Conservation (phyloP, 2,329 filamentous ascomycete genomes). For the Aspergillus pseudotamarii region DNA sequence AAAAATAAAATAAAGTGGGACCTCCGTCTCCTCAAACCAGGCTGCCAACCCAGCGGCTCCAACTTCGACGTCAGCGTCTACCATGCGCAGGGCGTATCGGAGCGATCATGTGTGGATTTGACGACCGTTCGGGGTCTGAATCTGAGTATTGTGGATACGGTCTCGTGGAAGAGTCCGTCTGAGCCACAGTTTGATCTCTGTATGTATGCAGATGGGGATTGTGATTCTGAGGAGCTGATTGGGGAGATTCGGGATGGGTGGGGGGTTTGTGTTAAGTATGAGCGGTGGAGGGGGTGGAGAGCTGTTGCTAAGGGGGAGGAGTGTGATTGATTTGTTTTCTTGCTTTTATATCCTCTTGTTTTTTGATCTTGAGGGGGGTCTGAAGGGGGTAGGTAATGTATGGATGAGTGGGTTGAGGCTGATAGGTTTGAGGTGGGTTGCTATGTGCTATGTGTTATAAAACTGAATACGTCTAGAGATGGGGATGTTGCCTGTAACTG, state of each 20-base stretch:
- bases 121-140: not conserved
- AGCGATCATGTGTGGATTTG: conserved; percentile 15
- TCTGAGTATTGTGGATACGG: conserved; percentile 20
- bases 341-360: not conserved
- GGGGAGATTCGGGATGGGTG: conserved; percentile 25
- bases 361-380: not conserved
- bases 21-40: conserved; percentile 34
- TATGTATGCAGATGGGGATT: conserved; percentile 24
- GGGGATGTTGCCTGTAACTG: no score
- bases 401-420: not conserved
- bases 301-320: conserved; percentile 19
- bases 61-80: conserved; percentile 24
- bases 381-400: not conserved
- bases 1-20: conserved; percentile 29
- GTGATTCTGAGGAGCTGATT: conserved; percentile 2
- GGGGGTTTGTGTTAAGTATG: conserved; percentile 29
- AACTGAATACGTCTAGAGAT: no score
- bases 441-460: no score
- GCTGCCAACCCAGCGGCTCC: conserved; percentile 27
- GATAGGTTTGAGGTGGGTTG: no score
- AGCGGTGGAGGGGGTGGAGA: conserved; percentile 23
- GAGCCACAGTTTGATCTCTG: conserved; percentile 24
- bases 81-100: conserved; percentile 20
- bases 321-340: conserved; percentile 4
- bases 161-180: conserved; percentile 30